phyloP scores from a whole-genome alignment of 2,329 filamentous ascomycete genomes.

The Pseudocercospora fuligena region DNA sequence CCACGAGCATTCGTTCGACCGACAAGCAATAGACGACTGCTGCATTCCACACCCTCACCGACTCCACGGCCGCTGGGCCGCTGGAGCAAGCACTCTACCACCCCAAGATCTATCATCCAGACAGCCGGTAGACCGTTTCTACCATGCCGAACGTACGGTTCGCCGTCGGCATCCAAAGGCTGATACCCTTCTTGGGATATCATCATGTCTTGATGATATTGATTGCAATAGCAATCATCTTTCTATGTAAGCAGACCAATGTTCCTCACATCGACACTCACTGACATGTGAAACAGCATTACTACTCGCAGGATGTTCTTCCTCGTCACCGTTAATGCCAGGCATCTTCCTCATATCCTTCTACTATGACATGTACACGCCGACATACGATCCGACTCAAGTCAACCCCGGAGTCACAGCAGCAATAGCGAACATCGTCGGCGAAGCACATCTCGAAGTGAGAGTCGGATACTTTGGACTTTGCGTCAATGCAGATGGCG shows the following conservation, averaged over 20 bases:
- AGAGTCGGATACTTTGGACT: slow-evolving; percentile 98
- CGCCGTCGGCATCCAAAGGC: slow-evolving; percentile 58
- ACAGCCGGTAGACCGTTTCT: slow-evolving; percentile 43
- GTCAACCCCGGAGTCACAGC: slow-evolving; percentile 86
- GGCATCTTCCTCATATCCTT: slow-evolving; percentile 97
- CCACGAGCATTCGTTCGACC: slow-evolving; percentile 20
- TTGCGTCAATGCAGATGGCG: slow-evolving; percentile 85
- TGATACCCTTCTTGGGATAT: slow-evolving; percentile 68
- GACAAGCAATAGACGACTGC: slow-evolving; percentile 9
- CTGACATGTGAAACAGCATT: slow-evolving; percentile 65
- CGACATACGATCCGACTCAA: slow-evolving; percentile 81
- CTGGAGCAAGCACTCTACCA: slow-evolving; percentile 23
- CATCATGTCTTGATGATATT: slow-evolving; percentile 96
- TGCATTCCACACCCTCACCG: slow-evolving; percentile 30
- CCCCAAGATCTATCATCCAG: slow-evolving; percentile 28
- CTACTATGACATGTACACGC: slow-evolving; percentile 88
- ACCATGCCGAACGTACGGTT: slow-evolving; percentile 56
- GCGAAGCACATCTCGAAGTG: slow-evolving; percentile 80
- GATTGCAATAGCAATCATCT: slow-evolving; percentile 89
- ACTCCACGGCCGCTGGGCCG: slow-evolving; percentile 33
- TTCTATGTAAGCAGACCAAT: slow-evolving; percentile 74
- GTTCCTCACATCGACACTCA: not conserved
- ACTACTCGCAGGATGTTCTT: slow-evolving; percentile 92
- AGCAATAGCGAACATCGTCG: slow-evolving; percentile 88
- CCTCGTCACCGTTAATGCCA: slow-evolving; percentile 91